Base-by-base conservation (phyloP, 23 red algal species). In the Porphyridium purpureum region DNA sequence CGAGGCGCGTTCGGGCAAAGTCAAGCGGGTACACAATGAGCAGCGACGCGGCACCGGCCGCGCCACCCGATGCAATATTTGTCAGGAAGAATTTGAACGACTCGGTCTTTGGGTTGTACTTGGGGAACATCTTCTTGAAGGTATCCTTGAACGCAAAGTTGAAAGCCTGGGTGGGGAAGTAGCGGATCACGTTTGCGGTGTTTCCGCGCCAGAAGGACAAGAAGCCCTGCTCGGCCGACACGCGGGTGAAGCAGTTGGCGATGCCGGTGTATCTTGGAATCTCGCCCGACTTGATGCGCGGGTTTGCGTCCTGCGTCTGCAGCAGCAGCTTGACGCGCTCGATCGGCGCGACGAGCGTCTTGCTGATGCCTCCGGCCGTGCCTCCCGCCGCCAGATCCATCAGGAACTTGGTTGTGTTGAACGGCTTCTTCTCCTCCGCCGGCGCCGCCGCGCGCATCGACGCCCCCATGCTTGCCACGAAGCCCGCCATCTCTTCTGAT, bases 141-240 rank as follows among this genome's bases (percentile, higher is more conserved):
- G 74, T 98, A 51, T 98, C 90, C 66, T 98, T 98, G 66, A 98
- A 98, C 6, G 90, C 90, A 98, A 98, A 98, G 57, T 98, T 98
- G 24, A 98, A 79, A 47, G 90, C 90, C 73, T 98, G 90, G 14
- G 90, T 98, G 24, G 90, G 90, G 49, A 98, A 98, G 52, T 98
- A 98, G 44, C 90, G 90, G 40, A 98, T 79, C 23, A 98, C 90
- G 64, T 98, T 98, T 11, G 90, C 90, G 55, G 81, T 48, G 64
- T 98, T 98, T 7, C 90, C 90, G 28, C 90, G 72, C 90, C 90
- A 98, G 67, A 98, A 83, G 23, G 90, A 98, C 33, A 33, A 40
- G 35, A 98, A 41, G 25, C 90, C 90, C 58, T 98, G 90, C 29
- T 98, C 90, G 33, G 61, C 48, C 35, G 79, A 73, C 17, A 98